Conservation (phyloP, 306 rosid genomes). For the cucumber (Cucumis sativus) region Cucumber_9930_V3 NC_026655.2:26815501-26816000, state of each 20-base stretch:
- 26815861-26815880: background rate
- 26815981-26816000: background rate
- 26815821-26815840: background rate
- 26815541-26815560: conserved; percentile 19
- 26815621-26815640: background rate
- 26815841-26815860: background rate
- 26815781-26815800: background rate
- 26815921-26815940: background rate
- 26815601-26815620: background rate
- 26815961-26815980: background rate
- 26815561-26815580: background rate
- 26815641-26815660: background rate
- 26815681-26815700: background rate
- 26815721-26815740: background rate
- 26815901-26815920: background rate
- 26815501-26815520: conserved; percentile 93
- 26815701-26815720: background rate
- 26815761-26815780: background rate
- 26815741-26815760: background rate
- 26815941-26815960: background rate
- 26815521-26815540: conserved; percentile 95
- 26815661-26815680: background rate
- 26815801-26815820: too few relatives aligned
- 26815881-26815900: background rate
- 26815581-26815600: background rate